phyloP scores from a whole-genome alignment of 1,284 basidiomycete species.

The Wallemia mellicola region DNA sequence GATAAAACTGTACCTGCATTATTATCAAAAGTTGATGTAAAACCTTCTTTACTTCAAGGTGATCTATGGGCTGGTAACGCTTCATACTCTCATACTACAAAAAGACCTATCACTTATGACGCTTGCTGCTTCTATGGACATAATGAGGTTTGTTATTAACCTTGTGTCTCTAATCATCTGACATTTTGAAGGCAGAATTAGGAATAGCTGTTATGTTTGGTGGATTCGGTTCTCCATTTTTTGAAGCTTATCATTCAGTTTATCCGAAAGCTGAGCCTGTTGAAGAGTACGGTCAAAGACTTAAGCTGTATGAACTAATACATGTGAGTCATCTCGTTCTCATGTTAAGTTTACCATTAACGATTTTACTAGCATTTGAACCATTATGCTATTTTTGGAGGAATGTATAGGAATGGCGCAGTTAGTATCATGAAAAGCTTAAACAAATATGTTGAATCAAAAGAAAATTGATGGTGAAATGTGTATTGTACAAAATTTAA shows the following conservation, averaged over 20 bases:
- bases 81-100: conserved; percentile 1
- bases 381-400: conserved; percentile 5
- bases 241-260: conserved; percentile 2
- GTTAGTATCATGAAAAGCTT: neutral
- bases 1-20: conserved; percentile 4
- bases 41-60: conserved; percentile 5
- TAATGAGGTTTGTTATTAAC: neutral
- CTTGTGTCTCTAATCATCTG: too few relatives aligned
- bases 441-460: neutral
- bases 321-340: too few relatives aligned
- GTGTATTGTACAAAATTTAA: neutral
- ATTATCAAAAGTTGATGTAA: conserved; percentile 3
- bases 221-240: conserved; percentile 4
- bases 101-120: conserved; percentile 4
- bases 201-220: conserved; percentile 6
- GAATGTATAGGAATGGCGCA: neutral
- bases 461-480: neutral
- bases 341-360: neutral
- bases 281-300: conserved; percentile 4
- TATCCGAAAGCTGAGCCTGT: conserved; percentile 3
- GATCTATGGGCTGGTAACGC: conserved; percentile 7
- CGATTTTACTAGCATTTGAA: conserved; percentile 2
- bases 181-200: conserved; percentile 2
- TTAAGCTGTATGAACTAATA: conserved; percentile 5
- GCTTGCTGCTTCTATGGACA: conserved; percentile 5